A percentile compares a stretch with the other conserved stretches of the same genome.
phyloP scores from a whole-genome alignment of 129 eudicot species.

The Flaveria trinervia region DNA sequence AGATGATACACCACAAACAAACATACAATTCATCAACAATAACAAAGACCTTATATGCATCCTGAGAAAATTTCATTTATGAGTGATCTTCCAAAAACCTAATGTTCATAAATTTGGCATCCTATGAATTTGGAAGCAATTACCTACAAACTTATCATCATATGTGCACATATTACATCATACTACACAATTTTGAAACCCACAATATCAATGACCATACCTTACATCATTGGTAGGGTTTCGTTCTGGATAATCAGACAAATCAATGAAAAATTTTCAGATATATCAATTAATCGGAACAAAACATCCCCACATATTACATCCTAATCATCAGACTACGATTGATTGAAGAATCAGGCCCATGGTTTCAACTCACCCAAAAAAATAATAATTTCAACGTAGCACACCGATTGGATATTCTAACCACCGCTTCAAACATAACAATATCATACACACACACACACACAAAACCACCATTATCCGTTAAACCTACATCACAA shows the following conservation, averaged over 20 bases:
- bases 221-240: slow-evolving; percentile 40
- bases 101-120: slow-evolving; percentile 3
- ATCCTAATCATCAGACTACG: slow-evolving; percentile 23
- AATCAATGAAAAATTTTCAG: neutral
- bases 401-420: slow-evolving; percentile 5
- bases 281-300: slow-evolving; percentile 4
- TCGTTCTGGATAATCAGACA: slow-evolving; percentile 27
- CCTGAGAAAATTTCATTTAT: neutral
- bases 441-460: slow-evolving; percentile 10
- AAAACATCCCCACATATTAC: slow-evolving; percentile 13
- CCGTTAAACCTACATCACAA: slow-evolving; percentile 26
- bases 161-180: neutral
- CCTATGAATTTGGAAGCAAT: slow-evolving; percentile 4
- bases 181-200: slow-evolving; percentile 3
- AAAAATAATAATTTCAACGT: slow-evolving; percentile 11
- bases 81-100: neutral
- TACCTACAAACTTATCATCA: neutral
- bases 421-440: slow-evolving; percentile 17
- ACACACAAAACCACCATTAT: slow-evolving; percentile 25
- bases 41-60: neutral
- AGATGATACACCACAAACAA: neutral
- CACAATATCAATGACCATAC: slow-evolving; percentile 28
- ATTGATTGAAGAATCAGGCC: slow-evolving; percentile 30
- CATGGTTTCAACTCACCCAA: slow-evolving; percentile 15
- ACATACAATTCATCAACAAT: slow-evolving; percentile 3